Conservation (phyloP, 257 asterid genomes). For the Salvia splendens region DNA sequence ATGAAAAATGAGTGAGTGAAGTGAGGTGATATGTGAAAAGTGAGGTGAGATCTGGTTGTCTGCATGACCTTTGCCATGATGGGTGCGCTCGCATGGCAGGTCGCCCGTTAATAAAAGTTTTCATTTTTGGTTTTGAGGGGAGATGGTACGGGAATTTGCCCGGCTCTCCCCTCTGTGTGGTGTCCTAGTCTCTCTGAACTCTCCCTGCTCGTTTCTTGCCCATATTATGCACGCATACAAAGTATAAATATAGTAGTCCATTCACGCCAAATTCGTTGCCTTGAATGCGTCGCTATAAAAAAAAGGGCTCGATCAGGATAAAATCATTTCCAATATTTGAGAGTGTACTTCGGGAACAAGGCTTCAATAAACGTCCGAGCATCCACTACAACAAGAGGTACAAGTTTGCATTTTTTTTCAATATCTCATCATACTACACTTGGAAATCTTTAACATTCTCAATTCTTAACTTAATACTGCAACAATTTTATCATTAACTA, state of each 20-base stretch:
- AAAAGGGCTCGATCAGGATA: neutral
- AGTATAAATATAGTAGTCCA: neutral
- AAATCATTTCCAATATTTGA: neutral
- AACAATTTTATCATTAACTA: no score
- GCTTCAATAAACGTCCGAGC: neutral
- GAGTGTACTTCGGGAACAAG: neutral
- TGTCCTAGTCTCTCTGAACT: neutral
- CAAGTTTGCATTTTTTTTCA: slow-evolving; percentile 1
- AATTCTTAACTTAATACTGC: neutral
- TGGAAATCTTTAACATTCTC: no score
- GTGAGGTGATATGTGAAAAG: slow-evolving; percentile 2
- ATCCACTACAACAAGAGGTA: slow-evolving; percentile 28
- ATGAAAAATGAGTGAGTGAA: slow-evolving; percentile 15
- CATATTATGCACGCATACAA: neutral
- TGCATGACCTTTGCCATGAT: slow-evolving; percentile 54
- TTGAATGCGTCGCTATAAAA: neutral
- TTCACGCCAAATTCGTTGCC: neutral
- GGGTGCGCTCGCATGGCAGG: slow-evolving; percentile 81
- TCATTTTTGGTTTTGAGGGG: slow-evolving; percentile 40
- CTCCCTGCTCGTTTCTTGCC: no score
- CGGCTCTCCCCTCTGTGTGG: slow-evolving; percentile 50
- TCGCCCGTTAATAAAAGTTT: slow-evolving; percentile 38
- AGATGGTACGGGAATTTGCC: slow-evolving; percentile 59
- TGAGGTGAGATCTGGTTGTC: slow-evolving; percentile 28
- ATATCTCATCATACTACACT: no score